A percentile compares a stretch with the other conserved stretches of the same genome.
phyloP scores from a whole-genome alignment of 1,139 yeast genomes.

The Candida sanyaensis region DNA sequence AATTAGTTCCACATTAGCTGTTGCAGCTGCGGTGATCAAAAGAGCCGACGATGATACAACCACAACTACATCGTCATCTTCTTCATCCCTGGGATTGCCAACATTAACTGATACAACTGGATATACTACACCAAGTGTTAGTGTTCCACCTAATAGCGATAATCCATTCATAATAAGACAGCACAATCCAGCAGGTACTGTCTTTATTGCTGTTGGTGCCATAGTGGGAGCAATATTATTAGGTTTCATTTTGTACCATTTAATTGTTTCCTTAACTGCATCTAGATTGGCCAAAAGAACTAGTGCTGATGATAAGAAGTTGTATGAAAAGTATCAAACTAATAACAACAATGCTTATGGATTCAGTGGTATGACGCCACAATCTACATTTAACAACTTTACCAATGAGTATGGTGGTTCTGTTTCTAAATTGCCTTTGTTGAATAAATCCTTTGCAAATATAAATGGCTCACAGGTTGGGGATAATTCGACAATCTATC shows the following conservation, averaged over 20 bases:
- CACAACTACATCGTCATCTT: conserved; percentile 5
- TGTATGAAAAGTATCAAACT: conserved; percentile 40
- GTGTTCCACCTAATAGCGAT: conserved; percentile 57
- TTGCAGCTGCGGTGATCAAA: conserved; percentile 8
- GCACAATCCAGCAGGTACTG: conserved; percentile 66
- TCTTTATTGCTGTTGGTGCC: conserved; percentile 77
- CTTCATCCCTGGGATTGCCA: conserved; percentile 16
- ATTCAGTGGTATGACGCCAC: conserved; percentile 20
- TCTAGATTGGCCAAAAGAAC: conserved; percentile 41
- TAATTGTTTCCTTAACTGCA: conserved; percentile 37
- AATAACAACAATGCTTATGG: conserved; percentile 41
- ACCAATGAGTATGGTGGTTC: conserved; percentile 24
- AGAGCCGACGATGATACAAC: conserved; percentile 13
- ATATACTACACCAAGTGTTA: conserved; percentile 56
- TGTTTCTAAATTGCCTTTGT: conserved; percentile 40
- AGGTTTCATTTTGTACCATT: conserved; percentile 44
- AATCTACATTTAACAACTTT: conserved; percentile 20
- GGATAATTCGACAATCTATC: conserved; percentile 41
- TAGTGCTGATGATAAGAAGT: conserved; percentile 30
- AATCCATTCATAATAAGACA: conserved; percentile 66
- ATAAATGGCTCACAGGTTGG: conserved; percentile 29
- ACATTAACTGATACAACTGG: conserved; percentile 18
- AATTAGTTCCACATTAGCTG: conserved; percentile 8
- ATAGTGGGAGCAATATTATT: conserved; percentile 58
- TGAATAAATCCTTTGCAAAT: conserved; percentile 20